These are phyloP conservation scores for Saccharomyces pastorianus DNA, from an alignment of 1,139 yeast species.

Conservation along the genomic window DNA sequence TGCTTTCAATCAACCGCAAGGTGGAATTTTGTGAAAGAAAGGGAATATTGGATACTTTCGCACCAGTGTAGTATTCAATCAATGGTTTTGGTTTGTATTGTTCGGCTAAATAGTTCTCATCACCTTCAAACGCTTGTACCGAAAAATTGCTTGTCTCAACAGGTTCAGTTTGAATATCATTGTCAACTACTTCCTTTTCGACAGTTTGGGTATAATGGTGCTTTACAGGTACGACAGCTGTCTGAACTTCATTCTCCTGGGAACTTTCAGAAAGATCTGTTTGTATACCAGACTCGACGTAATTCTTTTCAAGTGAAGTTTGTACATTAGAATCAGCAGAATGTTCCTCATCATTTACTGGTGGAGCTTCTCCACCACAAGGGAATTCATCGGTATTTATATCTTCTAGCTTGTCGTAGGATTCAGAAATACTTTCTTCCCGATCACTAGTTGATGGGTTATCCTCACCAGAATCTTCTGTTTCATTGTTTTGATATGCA, in stretches of 20 bases:
- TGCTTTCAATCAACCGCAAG: slow-evolving; percentile 32
- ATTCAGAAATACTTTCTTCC: slow-evolving; percentile 8
- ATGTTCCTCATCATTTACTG: slow-evolving; percentile 5
- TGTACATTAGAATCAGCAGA: not conserved
- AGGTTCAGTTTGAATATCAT: slow-evolving; percentile 26
- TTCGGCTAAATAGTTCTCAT: slow-evolving; percentile 32
- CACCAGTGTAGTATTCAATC: slow-evolving; percentile 18
- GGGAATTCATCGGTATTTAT: slow-evolving; percentile 5
- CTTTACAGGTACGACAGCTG: slow-evolving; percentile 4
- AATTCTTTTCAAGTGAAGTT: not conserved
- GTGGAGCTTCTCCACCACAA: slow-evolving; percentile 10
- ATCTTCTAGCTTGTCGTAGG: slow-evolving; percentile 17
- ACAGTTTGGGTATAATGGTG: slow-evolving; percentile 9
- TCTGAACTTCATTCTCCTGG: slow-evolving; percentile 8
- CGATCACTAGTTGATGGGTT: not conserved
- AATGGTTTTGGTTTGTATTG: slow-evolving; percentile 18
- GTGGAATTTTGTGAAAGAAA: slow-evolving; percentile 22
- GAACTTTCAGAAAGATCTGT: not conserved
- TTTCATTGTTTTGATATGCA: not conserved
- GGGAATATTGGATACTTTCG: slow-evolving; percentile 11
- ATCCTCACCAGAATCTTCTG: not conserved
- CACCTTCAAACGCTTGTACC: slow-evolving; percentile 34
- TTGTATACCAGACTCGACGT: not conserved
- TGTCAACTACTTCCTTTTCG: slow-evolving; percentile 8
- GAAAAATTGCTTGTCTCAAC: slow-evolving; percentile 14